Evolutionary conservation across 2,329 filamentous ascomycete genomes (phyloP), one percentile per base, ranked within the genome.

Genomic region (Epichloe sibirici): DNA sequence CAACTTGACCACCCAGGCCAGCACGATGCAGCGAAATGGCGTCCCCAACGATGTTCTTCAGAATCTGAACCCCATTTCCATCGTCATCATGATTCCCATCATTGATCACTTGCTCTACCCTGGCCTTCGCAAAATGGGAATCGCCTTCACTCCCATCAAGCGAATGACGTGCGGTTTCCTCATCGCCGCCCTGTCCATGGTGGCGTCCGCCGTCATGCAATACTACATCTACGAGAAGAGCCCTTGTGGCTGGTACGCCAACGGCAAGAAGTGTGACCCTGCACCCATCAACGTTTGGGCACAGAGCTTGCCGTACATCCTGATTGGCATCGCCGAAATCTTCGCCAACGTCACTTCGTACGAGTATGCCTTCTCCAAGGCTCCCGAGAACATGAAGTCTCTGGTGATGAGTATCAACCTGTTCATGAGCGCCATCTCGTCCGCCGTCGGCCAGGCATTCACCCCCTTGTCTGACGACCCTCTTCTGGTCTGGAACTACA

Each of bases 311-410:
- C 72, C 75, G 21, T 76, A 77, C 62, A 69, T 77, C 57, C 60
- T 79, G 28, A 72, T 75, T 28, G 75, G 74, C 55, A 62, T 77
- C 4, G 71, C 75, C 8, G 76, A 79, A 66, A 75, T 78, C 51
- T 73, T 78, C 58, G 71, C 75, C 57, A 76, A 76, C 61, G 74
- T 78, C 54, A 77, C 76, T 15, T 82, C 81, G 1, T 79, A 86
- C 57, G 86, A 89, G 64, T 88, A 88, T 57, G 86, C 86, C 37
- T 90, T 82, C 71, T 83, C 82, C 65, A 88, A 88, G 68, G 85
- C 85, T 0, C 86, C 86, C 28, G 80, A 78, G 62, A 89, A 88
- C 71, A 90, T 90, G 86, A 83, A 85, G 58, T 86, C 82, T 1
- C 74, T 90, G n/a, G 84, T 90, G 60, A 75, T 78, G 66, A 78